Conservation (phyloP, 1,284 basidiomycete species). For the Caloboletus firmus region DNA sequence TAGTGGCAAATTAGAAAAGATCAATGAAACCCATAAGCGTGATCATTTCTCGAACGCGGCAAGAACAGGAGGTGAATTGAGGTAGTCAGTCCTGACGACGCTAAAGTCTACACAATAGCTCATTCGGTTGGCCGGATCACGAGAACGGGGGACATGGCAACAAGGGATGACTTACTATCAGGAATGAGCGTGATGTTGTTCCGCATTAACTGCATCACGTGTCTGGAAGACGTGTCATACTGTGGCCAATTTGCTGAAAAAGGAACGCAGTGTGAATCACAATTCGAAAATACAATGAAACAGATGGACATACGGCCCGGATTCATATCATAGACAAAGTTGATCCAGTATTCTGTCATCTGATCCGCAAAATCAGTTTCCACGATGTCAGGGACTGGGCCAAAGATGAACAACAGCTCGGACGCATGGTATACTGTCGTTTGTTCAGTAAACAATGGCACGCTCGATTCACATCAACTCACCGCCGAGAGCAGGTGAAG, state of each 20-base stretch:
- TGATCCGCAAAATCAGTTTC: conserved; percentile 15
- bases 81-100: conserved; percentile 17
- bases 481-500: conserved; percentile 45
- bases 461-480: background rate
- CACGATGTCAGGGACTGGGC: conserved; percentile 9
- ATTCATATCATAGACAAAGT: conserved; percentile 23
- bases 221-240: conserved; percentile 14
- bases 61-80: conserved; percentile 15
- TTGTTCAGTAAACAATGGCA: background rate
- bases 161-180: conserved; percentile 8
- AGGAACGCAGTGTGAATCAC: background rate
- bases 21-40: background rate
- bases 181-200: conserved; percentile 21
- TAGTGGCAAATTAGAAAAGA: no score
- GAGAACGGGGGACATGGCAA: background rate
- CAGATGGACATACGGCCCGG: conserved; percentile 14
- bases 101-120: conserved; percentile 8
- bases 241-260: conserved; percentile 15
- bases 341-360: conserved; percentile 23
- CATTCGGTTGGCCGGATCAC: background rate
- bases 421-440: conserved; percentile 20
- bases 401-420: conserved; percentile 23
- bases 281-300: no score
- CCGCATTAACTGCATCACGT: conserved; percentile 21
- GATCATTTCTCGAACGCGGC: conserved; percentile 23